Conservation (phyloP, 23 red algal genomes). For the Gracilariopsis chorda region DNA sequence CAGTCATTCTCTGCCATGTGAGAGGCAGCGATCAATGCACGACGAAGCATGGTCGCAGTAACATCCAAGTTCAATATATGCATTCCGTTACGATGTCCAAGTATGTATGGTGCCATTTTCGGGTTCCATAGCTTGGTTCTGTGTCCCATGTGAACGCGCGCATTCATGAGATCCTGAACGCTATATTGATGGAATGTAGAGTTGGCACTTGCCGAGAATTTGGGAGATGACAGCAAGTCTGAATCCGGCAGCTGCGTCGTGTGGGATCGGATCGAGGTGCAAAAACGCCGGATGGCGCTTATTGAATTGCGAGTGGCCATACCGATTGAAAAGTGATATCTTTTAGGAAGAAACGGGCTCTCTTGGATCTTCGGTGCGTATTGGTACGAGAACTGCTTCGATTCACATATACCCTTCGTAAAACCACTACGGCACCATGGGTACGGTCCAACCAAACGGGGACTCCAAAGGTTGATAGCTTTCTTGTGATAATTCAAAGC, state of each 20-base stretch:
- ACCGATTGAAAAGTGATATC: too few relatives aligned
- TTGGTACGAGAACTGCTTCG: too few relatives aligned
- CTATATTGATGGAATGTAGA: slow-evolving; percentile 26
- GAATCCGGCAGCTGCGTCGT: neutral
- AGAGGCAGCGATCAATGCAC: slow-evolving; percentile 61
- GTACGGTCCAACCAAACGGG: too few relatives aligned
- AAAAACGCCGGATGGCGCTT: neutral
- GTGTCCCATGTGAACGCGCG: slow-evolving; percentile 96
- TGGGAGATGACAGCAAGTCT: neutral
- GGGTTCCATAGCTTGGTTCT: slow-evolving; percentile 83
- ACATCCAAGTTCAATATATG: slow-evolving; percentile 91
- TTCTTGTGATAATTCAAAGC: too few relatives aligned
- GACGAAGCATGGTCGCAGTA: slow-evolving; percentile 62
- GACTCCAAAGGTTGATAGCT: too few relatives aligned
- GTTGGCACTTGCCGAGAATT: slow-evolving; percentile 2
- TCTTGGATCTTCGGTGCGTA: too few relatives aligned
- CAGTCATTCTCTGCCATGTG: slow-evolving; percentile 64
- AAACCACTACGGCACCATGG: too few relatives aligned
- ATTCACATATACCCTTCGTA: too few relatives aligned
- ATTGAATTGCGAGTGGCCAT: neutral
- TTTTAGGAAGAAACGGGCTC: too few relatives aligned
- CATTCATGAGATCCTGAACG: slow-evolving; percentile 73
- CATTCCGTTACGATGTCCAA: slow-evolving; percentile 92
- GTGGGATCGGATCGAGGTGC: neutral
- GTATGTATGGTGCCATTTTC: slow-evolving; percentile 86